phyloP scores from a whole-genome alignment of 768 basidiomycete species.

The Suillus tomentosus region DNA sequence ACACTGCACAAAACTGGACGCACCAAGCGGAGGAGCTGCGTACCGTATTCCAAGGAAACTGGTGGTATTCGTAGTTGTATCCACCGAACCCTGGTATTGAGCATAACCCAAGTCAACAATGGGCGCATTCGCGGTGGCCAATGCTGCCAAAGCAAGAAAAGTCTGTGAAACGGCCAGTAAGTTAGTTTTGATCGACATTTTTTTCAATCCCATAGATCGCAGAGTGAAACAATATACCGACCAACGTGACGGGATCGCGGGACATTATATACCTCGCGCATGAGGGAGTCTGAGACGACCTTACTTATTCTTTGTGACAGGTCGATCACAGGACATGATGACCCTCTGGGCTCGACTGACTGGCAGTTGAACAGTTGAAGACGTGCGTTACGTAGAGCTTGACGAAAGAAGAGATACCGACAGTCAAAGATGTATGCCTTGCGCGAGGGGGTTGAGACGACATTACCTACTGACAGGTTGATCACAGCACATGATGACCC shows the following conservation, averaged over 20 bases:
- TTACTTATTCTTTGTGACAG: not conserved
- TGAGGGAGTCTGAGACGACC: not conserved
- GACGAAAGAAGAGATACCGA: not conserved
- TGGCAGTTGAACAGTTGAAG: not conserved
- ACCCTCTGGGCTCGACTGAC: not conserved
- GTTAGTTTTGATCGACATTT: not conserved
- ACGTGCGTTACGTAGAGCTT: not conserved
- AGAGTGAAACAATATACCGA: not conserved
- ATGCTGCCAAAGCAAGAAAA: constrained; percentile 11
- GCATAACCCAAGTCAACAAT: constrained; percentile 31
- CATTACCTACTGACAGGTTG: too few relatives aligned
- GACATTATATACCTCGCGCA: not conserved
- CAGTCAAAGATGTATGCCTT: not conserved
- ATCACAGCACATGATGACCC: too few relatives aligned
- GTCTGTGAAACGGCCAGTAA: constrained; percentile 12
- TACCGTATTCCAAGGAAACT: constrained; percentile 32
- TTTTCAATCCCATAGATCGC: not conserved
- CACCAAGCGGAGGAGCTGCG: constrained; percentile 28
- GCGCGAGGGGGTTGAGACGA: too few relatives aligned
- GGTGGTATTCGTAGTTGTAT: constrained; percentile 20
- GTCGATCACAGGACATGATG: not conserved
- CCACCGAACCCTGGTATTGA: constrained; percentile 27
- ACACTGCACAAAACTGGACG: not conserved
- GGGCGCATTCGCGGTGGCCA: constrained; percentile 12
- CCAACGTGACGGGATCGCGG: not conserved